Base-by-base conservation (phyloP, 495 filamentous ascomycete genomes). In the Tuber brumale region DNA sequence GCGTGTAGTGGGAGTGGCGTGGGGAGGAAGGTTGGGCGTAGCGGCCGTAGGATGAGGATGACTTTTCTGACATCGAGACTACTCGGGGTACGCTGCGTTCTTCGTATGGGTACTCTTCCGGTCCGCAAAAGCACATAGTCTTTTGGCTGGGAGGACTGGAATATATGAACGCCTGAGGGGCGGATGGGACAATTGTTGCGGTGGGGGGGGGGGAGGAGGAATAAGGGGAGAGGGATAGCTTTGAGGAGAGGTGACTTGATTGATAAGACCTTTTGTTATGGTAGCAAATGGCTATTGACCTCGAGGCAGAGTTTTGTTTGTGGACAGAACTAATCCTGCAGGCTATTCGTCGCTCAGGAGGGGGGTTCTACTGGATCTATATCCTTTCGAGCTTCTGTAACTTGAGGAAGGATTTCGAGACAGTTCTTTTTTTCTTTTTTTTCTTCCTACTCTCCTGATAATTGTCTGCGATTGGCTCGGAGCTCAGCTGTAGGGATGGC, bases 41-140 rank as follows among this genome's bases (percentile, higher is more conserved):
- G 72, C 78, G 70, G 18, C 79, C 76, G 57, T 79, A 80, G n/a
- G 78, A 79, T 66, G 57, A 61, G 51, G 51, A 31, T 14, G 57
- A 66, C 57, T 79, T 80, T 51, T 79, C 77, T 27, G 75, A 72
- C 35, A 80, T 70, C 46, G 78, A 77, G n/a, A 73, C 57, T 16
- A 74, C 46, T 46, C 78, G 57, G 14, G 70, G 27, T 41, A 57
- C 51, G 39, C 77, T 46, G 42, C 76, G 76, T 19, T 72, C 27
- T 66, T 79, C 76, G 76, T 79, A 75, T 43, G 78, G 70, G 27
- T 80, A 80, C 74, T 79, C 78, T 19, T 75, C 66, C 19, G 76
- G 76, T 12, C 79, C 72, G 44, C 76, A 79, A 46, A 79, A 74
- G 66, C 78, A 80, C 78, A 80, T 80, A 57, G 70, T 79, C 73